phyloP scores from a whole-genome alignment of 2,329 filamentous ascomycete genomes.

The Aureobasidium zeae region DNA sequence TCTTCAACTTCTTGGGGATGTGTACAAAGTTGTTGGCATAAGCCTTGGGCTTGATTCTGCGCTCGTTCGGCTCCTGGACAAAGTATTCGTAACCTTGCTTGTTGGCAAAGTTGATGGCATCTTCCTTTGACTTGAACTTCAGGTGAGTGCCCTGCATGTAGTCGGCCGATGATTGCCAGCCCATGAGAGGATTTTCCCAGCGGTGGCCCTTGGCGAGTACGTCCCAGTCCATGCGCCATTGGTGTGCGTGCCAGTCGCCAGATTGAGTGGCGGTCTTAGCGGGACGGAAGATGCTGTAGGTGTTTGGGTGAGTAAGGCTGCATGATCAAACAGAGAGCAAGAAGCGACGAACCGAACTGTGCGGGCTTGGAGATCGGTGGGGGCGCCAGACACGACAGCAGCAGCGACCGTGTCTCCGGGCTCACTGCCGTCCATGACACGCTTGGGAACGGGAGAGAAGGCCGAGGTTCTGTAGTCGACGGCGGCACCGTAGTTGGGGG shows the following conservation, averaged over 20 bases:
- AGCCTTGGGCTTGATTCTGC: conserved; percentile 79
- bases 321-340: conserved; percentile 16
- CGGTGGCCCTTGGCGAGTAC: conserved; percentile 82
- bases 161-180: conserved; percentile 94
- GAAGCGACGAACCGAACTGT: conserved; percentile 66
- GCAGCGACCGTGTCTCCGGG: conserved; percentile 65
- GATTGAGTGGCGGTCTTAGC: conserved; percentile 95
- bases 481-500: conserved; percentile 71
- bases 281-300: conserved; percentile 74
- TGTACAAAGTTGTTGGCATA: conserved; percentile 97
- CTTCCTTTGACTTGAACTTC: conserved; percentile 86
- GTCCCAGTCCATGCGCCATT: conserved; percentile 99
- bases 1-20: conserved; percentile 74
- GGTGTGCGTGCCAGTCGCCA: conserved; percentile 70
- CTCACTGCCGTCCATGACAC: conserved; percentile 85
- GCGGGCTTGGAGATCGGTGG: conserved; percentile 84
- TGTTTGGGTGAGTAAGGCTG: not conserved
- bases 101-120: conserved; percentile 88
- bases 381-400: conserved; percentile 81
- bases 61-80: conserved; percentile 89
- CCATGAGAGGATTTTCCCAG: conserved; percentile 98
- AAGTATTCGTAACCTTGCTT: conserved; percentile 99
- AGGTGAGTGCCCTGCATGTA: conserved; percentile 89
- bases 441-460: conserved; percentile 84
- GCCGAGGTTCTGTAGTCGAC: conserved; percentile 87